Evolutionary conservation across 176 grass and related monocot genomes (phyloP), one percentile per base, ranked within the genome.

Genomic region (Hsuehochloa calcarea): DNA sequence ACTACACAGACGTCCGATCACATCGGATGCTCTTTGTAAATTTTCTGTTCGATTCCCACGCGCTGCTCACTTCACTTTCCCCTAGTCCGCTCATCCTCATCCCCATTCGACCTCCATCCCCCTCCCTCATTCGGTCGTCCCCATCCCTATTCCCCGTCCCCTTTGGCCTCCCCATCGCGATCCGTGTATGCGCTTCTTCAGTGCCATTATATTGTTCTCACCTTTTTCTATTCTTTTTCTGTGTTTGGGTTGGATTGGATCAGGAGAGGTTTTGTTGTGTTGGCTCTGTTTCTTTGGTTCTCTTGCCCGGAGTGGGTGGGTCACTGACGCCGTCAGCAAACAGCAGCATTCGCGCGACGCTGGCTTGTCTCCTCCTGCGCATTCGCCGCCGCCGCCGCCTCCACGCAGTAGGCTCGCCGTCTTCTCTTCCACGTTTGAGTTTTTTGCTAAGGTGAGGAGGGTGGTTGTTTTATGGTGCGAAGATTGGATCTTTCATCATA

Each of bases 371-470:
- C 16, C 34, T 65, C 1, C 44, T 1, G 45, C 43, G 58, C 16
- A 47, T 85, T 6, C 15, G 8, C 9, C 56, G 12, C 8, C 61
- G 61, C 25, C 45, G 31, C 22, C 8, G 0, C 50, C 25, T 35
- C 25, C 37, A 5, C 10, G 67, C 52, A 19, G 66, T 5, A 20
- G 15, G 9, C 27, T 5, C 25, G 37, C 43, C 50, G 20, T 29
- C 23, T 29, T 47, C 10, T 77, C 23, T n/a, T 58, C 49, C 6
- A 10, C 37, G 16, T 45, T 52, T 2, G 62, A 17, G 68, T n/a
- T 49, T 80, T 31, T 8, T 3, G 55, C 81, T 51, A 17, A 70
- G 86, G 80, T 65, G 69, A 81, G 84, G 38, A 39, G 41, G 43
- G 70, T 3, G 37, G 40, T 26, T 50, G 26, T 11, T 5, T 15